Evolutionary conservation across 495 filamentous ascomycete species (phyloP), one percentile per base, ranked within the genome.

Genomic region (Penicillium coffeae): DNA sequence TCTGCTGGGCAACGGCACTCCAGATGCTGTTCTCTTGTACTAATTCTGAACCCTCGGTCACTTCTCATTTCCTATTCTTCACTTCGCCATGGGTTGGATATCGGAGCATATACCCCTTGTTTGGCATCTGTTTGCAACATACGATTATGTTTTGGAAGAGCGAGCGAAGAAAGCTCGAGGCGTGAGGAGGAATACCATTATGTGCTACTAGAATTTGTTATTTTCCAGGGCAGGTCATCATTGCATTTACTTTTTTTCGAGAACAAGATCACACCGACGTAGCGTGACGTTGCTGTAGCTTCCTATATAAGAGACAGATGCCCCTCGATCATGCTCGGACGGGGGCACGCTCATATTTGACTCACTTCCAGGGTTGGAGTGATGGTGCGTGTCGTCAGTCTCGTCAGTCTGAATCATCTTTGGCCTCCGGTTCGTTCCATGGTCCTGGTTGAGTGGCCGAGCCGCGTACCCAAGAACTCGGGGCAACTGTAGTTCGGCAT

Each of bases 331-430:
- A n/a, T 43, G 21, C 36, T 21, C 19, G 21, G n/a, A n/a, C n/a
- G n/a, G n/a, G 48, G 20, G 20, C 21, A 30, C 25, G 50, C 32
- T 59, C 52, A 59, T 59, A 16, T 59, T 55, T 55, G 36, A 48
- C 52, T 56, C 52, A 53, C 44, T 40, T 46, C 52, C 50, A 36
- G 19, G 15, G 42, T 35, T 43, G 27, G 43, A 42, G 55, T 70
- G 64, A 70, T 70, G 63, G 65, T 59, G 69, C 42, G 30, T 60
- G 54, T 64, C 58, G 65, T 66, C 63, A 67, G 47, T 60, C 54
- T 60, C 60, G 60, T 63, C 54, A 69, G 58, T 58, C 51, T 64
- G 62, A 60, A 63, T 65, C 62, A 62, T 62, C 38, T 19, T 41
- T 20, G 18, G 27, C 51, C 22, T 45, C 43, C 38, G 43, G 45